Base-by-base conservation (phyloP, 768 basidiomycete species). In the Sistotremastrum suecicum region DNA sequence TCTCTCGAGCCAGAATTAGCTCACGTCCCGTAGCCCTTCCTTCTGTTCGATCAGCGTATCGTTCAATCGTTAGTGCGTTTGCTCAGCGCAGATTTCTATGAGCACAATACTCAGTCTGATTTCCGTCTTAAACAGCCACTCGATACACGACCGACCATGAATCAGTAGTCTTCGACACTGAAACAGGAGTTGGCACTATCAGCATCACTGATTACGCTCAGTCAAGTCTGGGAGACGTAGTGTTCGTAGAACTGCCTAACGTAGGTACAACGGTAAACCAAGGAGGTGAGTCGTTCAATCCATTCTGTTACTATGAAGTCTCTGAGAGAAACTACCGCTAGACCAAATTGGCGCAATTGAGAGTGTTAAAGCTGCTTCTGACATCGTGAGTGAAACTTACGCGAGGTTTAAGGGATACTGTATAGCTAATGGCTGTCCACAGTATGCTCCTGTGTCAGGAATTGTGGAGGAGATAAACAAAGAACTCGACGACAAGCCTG, bases 391-490 rank as follows among this genome's bases (percentile, higher is more conserved):
- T 66, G 29, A 34, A 41, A 42, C 30, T 44, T 43, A 32, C 30
- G 48, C 20, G 9, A 31, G 58, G 59, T 35, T 33, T 10, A 39
- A 37, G 43, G 8, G 33, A 44, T 43, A 44, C 5, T 47, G 7
- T 31, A 41, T 48, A 37, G 9, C 35, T 7, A 46, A 37, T 29
- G 4, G n/a, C 41, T 43, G 31, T 34, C 41, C 36, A 7, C 50
- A 90, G 87, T 99, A 85, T 63, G 88, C 94, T 4, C 95, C 95
- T 31, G 75, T 98, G 20, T 89, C 89, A 3, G 95, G 95, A 6
- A 72, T 70, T 4, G 67, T 99, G 12, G 66, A 75, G 49, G 80
- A 80, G 57, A 75, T 97, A 56, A 99, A 99, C 62, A 69, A 77
- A 46, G 60, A 51, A 7, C 69, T 99, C 39, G 65, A 72, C 34